phyloP scores from a whole-genome alignment of 2,329 filamentous ascomycete genomes.

The Alternaria angustiovoidea region DNA sequence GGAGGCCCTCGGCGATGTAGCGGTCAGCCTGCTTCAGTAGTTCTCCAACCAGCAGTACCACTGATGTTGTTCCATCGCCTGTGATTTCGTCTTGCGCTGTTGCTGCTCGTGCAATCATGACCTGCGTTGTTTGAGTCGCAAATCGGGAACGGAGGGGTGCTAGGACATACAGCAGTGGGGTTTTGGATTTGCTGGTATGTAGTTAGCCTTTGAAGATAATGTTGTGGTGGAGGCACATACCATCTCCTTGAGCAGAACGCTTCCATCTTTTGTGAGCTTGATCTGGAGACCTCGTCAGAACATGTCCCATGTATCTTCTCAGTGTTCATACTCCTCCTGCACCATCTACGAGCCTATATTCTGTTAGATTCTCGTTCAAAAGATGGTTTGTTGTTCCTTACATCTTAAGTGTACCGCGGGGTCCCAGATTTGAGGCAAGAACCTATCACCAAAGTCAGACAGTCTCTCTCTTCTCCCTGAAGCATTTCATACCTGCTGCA shows the following conservation, averaged over 20 bases:
- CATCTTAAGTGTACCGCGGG: conserved; percentile 96
- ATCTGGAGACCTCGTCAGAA: conserved; percentile 66
- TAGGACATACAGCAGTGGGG: conserved; percentile 78
- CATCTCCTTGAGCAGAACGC: conserved; percentile 78
- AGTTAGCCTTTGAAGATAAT: conserved; percentile 20
- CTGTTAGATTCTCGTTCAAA: conserved; percentile 49
- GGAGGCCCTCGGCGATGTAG: conserved; percentile 95
- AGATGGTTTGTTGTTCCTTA: conserved; percentile 64
- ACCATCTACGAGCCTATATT: conserved; percentile 66
- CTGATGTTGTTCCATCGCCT: conserved; percentile 96
- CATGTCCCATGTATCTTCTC: not conserved
- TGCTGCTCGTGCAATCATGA: conserved; percentile 80
- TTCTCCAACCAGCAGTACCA: conserved; percentile 94
- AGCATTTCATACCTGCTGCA: conserved; percentile 53
- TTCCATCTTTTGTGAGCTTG: conserved; percentile 99
- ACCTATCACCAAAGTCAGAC: conserved; percentile 68
- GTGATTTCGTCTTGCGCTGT: conserved; percentile 99
- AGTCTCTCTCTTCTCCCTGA: not conserved
- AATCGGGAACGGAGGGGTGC: not conserved
- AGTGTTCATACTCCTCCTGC: conserved; percentile 61
- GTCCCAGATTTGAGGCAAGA: conserved; percentile 93
- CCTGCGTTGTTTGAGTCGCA: conserved; percentile 44
- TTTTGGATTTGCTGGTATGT: conserved; percentile 84
- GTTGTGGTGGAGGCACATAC: conserved; percentile 45
- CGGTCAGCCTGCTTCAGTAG: conserved; percentile 96